Base-by-base conservation (phyloP, 108 stramenopile species). In the Nannochloropsis gaditana region DNA sequence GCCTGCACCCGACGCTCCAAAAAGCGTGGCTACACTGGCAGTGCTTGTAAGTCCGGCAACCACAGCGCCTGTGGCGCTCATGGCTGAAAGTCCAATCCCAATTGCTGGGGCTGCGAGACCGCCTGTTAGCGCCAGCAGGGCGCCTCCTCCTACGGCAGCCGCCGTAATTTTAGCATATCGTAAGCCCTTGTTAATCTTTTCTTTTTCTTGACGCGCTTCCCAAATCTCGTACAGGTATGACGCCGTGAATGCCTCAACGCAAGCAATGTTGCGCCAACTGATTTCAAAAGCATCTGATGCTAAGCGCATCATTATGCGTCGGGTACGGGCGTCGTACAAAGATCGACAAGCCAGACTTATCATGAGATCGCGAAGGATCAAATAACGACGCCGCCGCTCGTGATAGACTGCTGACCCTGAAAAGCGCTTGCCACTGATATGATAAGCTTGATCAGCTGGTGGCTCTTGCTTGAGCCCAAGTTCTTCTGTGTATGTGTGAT, bases 31-130 rank as follows among this genome's bases (percentile, higher is more conserved):
- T 50, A 87, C 80, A 79, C 84, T 80, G 42, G 84, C 43, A n/a
- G 84, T 84, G 42, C 83, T 87, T 1, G 86, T 83, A 45, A 87
- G 80, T 15, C 59, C 59, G 59, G 59, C 59, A 73, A 73, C 59
- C 59, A 73, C 6, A n/a, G 59, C 59, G 2, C 59, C 59, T 73
- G 59, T 73, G 21, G 82, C 83, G 11, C 47, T 44, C 31, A 87
- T 44, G 3, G 86, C 86, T 2, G 83, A 45, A 2, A 87, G 42
- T 11, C 86, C 86, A 2, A 83, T 83, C 11, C 83, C 87, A 9
- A 87, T 41, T 8, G 87, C 84, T 5, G 87, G 87, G 9, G 87
- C 87, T 43, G 87, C 87, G n/a, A 87, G 87, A 41, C 87, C 87
- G 9, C 87, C 87, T 10, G 87, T 87, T 1, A 87, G 44, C 9